Conservation (phyloP, 2,329 filamentous ascomycete genomes). For the Chaetomium sp. region DNA sequence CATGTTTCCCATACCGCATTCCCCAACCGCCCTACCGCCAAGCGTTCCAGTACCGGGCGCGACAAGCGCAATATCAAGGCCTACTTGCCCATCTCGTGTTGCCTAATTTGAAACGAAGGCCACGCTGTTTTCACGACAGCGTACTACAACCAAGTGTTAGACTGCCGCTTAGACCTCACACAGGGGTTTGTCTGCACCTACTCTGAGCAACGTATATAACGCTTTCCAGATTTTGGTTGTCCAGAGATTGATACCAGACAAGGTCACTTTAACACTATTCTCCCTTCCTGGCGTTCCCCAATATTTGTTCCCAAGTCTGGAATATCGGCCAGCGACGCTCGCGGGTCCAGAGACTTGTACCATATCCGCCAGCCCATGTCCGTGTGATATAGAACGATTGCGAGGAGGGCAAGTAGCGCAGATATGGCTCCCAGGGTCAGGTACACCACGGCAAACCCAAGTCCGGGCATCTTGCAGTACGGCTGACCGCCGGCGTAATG, state of each 20-base stretch:
- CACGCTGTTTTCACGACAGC: too few species aligned
- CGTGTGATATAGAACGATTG: neutral
- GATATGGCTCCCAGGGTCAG: conserved; percentile 3
- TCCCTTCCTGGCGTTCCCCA: neutral
- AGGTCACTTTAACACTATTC: neutral
- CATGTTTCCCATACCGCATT: too few species aligned
- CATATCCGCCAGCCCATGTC: neutral
- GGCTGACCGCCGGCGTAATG: conserved; percentile 11
- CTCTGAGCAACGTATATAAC: neutral
- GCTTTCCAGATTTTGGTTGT: neutral
- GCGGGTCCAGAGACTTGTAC: conserved; percentile 3
- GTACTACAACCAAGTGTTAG: too few species aligned
- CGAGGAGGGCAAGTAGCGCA: conserved; percentile 2
- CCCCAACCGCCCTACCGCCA: too few species aligned
- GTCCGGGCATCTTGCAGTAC: conserved; percentile 15
- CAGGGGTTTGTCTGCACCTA: too few species aligned
- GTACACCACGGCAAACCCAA: neutral
- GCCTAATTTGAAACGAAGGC: too few species aligned
- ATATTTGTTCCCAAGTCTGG: neutral
- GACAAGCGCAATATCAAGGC: too few species aligned
- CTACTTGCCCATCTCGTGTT: too few species aligned
- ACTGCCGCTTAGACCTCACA: too few species aligned
- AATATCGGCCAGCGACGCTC: neutral
- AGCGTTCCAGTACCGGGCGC: too few species aligned
- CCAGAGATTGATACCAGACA: neutral